Base-by-base conservation (phyloP, 257 asterid species). In the Petunia secreta region DNA sequence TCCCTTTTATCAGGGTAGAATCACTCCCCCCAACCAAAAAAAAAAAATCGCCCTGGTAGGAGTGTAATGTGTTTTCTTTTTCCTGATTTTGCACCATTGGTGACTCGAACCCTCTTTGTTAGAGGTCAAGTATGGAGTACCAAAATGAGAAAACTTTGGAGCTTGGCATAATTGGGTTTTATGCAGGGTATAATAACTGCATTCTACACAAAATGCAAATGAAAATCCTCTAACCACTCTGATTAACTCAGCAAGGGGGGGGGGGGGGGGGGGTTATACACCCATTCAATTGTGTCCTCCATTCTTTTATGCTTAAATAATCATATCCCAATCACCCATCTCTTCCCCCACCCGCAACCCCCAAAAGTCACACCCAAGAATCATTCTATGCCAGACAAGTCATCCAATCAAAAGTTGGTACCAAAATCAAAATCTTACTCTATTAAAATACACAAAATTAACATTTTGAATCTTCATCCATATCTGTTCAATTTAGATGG, bases 251-350 rank as follows among this genome's bases (percentile, higher is more conserved):
- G 55, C 75, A 68, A 46, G 57, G 37, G 75, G 57, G 13, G 9
- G 57, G 13, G 9, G n/a, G 57, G 37, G 75, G 57, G 37, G 75
- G 57, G 13, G 9, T 44, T 53, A 44, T 68, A 40, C 39, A 68
- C 39, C 40, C 57, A 44, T 68, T 55, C n/a, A 44, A 15, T 68
- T 68, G 16, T 44, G 39, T 16, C 44, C 44, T 43, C 57, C 57
- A 44, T 68, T 44, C 57, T 44, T 68, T 0, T 43, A 68, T n/a
- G 75, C 57, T 68, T 39, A 67, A 43, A 67, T 67, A 67, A n/a
- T 36, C 75, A 67, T n/a, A 60, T 48, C 39, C 54, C 57, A 67
- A 68, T 1, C 4, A 65, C 37, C 38, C 75, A 25, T 25, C 25
- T 25, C 25, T 25, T 25, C 25, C 25, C 25, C 25, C 25, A 25